A percentile compares a stretch with the other conserved stretches of the same genome.
These are phyloP conservation scores for Neohortaea acidophila DNA, from an alignment of 495 filamentous ascomycete genomes.

Conservation along the genomic window DNA sequence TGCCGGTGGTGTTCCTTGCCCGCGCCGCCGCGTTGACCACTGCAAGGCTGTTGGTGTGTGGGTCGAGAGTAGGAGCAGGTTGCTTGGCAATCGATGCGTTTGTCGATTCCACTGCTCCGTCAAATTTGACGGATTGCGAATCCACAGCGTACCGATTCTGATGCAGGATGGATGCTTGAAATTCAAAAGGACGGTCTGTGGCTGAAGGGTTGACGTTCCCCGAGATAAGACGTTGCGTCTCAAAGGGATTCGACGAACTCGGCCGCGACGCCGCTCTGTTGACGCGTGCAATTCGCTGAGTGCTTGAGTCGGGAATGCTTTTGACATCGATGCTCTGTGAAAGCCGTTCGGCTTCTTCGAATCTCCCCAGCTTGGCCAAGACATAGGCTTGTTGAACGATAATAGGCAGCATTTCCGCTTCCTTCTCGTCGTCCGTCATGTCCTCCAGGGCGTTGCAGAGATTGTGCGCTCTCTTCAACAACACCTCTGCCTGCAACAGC, in stretches of 20 bases:
- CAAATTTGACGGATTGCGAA: conserved; percentile 63
- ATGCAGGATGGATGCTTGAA: conserved; percentile 51
- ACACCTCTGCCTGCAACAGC: conserved; percentile 53
- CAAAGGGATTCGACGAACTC: conserved; percentile 54
- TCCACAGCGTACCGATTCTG: conserved; percentile 58
- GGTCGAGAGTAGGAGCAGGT: conserved; percentile 39
- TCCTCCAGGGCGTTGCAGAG: conserved; percentile 76
- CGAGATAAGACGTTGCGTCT: conserved; percentile 49
- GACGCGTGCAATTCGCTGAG: conserved; percentile 60
- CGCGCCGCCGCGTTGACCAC: conserved; percentile 71
- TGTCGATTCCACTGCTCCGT: conserved; percentile 54
- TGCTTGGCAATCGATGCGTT: conserved; percentile 39
- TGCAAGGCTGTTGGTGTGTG: conserved; percentile 47
- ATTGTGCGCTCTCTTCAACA: conserved; percentile 72
- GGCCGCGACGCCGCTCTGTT: conserved; percentile 52
- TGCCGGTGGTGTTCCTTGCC: conserved; percentile 45
- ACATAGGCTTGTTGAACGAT: conserved; percentile 76
- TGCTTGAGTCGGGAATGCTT: conserved; percentile 56
- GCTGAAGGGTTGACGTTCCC: conserved; percentile 19
- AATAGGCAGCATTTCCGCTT: conserved; percentile 70
- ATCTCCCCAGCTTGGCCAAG: conserved; percentile 52
- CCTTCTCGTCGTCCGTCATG: conserved; percentile 66
- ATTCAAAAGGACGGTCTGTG: conserved; percentile 61
- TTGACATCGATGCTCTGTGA: conserved; percentile 41
- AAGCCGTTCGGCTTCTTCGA: conserved; percentile 54